phyloP scores from a whole-genome alignment of 176 grass and related monocot species.

The Triticum turgidum region DNA sequence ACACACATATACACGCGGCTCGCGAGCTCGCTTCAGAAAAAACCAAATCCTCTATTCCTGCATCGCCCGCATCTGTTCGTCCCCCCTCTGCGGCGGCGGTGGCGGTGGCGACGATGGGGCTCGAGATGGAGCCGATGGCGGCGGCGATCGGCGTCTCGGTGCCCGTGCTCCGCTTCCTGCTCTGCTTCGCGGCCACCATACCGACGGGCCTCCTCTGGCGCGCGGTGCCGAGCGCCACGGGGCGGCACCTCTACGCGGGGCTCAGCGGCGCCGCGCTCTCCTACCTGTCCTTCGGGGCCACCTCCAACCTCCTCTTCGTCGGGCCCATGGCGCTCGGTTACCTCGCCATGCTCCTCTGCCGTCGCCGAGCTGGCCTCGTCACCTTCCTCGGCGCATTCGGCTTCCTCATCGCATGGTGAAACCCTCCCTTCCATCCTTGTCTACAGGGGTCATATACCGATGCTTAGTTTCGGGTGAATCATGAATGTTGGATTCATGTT shows the following conservation, averaged over 20 bases:
- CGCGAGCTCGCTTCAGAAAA: conserved; percentile 28
- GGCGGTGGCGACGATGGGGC: conserved; percentile 41
- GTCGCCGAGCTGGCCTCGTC: conserved; percentile 63
- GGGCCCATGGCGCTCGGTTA: conserved; percentile 79
- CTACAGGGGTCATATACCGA: neutral
- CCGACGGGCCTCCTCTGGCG: conserved; percentile 78
- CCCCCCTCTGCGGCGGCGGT: neutral
- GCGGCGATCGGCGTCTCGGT: conserved; percentile 90
- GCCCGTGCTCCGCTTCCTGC: conserved; percentile 88
- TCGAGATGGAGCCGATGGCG: conserved; percentile 82
- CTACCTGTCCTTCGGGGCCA: conserved; percentile 82
- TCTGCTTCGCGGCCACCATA: conserved; percentile 96
- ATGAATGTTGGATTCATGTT: neutral
- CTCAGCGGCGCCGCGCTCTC: conserved; percentile 75
- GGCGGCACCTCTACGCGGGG: conserved; percentile 82
- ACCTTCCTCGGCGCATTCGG: conserved; percentile 90
- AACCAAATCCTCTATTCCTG: conserved; percentile 34
- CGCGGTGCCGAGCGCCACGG: conserved; percentile 53
- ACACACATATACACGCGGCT: neutral
- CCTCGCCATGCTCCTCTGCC: conserved; percentile 73
- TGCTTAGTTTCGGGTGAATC: conserved; percentile 12
- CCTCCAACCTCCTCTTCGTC: conserved; percentile 93
- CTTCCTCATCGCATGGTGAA: conserved; percentile 94
- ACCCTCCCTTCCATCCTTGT: conserved; percentile 6
- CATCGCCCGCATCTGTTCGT: conserved; percentile 36